Evolutionary conservation across 352 stramenopile species (phyloP).

Genomic region (Albugo laibachii): DNA sequence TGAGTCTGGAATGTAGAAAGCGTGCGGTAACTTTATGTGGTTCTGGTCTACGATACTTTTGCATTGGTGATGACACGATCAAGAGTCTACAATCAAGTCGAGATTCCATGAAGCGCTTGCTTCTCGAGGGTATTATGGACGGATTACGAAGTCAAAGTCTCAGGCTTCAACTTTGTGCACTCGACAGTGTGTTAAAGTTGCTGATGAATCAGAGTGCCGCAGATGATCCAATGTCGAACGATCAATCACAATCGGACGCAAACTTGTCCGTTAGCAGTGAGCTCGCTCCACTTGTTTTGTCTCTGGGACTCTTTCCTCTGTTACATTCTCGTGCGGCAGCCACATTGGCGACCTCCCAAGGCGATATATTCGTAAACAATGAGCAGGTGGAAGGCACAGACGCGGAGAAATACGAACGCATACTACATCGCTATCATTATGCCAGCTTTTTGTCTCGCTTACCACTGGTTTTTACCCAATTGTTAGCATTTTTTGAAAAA

Average conservation of each 20-base stretch:
- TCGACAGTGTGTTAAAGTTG: constrained; percentile 59
- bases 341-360: constrained; percentile 10
- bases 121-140: constrained; percentile 37
- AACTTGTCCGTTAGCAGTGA: constrained; percentile 12
- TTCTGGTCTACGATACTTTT: constrained; percentile 38
- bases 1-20: constrained; percentile 1
- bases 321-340: constrained; percentile 34
- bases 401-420: too few relatives aligned
- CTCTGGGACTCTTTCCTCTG: constrained; percentile 57
- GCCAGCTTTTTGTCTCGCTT: constrained; percentile 39
- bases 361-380: too few relatives aligned
- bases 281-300: constrained; percentile 37
- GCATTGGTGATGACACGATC: constrained; percentile 63
- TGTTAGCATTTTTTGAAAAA: constrained; percentile 42
- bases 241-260: too few relatives aligned
- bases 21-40: constrained; percentile 3
- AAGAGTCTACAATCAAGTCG: constrained; percentile 24
- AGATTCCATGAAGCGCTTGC: constrained; percentile 16
- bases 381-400: too few relatives aligned
- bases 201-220: constrained; percentile 16
- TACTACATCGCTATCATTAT: constrained; percentile 1
- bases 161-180: constrained; percentile 39
- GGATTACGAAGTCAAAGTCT: constrained; percentile 41
- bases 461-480: constrained; percentile 71
- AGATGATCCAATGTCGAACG: neutral